A percentile compares a stretch with the other conserved stretches of the same genome.
Conservation (phyloP, 805 yeast genomes). For the Kazachstania taianensis region DNA sequence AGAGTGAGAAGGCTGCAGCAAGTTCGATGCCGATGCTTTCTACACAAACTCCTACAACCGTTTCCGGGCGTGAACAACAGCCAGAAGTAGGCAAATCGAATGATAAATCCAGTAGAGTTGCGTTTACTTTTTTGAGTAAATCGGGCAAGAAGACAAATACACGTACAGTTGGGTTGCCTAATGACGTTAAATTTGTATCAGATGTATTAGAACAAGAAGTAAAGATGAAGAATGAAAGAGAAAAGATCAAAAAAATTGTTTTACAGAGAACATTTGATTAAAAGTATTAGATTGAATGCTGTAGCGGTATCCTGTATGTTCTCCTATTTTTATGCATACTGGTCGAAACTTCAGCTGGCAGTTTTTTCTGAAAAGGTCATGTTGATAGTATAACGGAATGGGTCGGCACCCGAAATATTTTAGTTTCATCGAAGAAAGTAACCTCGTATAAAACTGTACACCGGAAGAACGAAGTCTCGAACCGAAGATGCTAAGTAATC, state of each 20-base stretch:
- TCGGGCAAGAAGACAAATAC: conserved; percentile 39
- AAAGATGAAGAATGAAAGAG: conserved; percentile 42
- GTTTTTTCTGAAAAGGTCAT: too few relatives aligned
- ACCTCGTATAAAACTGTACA: too few relatives aligned
- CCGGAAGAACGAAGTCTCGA: too few relatives aligned
- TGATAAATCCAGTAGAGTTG: conserved; percentile 19
- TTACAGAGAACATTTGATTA: conserved; percentile 30
- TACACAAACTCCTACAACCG: not conserved
- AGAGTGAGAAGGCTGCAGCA: conserved; percentile 22
- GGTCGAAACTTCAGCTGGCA: too few relatives aligned
- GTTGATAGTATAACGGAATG: not conserved
- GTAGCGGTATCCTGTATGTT: too few relatives aligned
- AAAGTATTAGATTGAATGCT: too few relatives aligned
- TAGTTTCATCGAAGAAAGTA: too few relatives aligned
- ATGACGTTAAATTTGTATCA: conserved; percentile 43
- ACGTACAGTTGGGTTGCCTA: conserved; percentile 42
- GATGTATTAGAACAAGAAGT: conserved; percentile 42
- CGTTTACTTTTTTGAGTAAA: conserved; percentile 48
- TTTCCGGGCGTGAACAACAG: conserved; percentile 2
- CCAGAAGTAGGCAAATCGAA: not conserved
- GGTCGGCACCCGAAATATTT: too few relatives aligned
- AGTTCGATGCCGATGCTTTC: conserved; percentile 19
- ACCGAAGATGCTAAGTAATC: not conserved
- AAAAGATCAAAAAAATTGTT: conserved; percentile 47
- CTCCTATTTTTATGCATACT: too few relatives aligned